Conservation (phyloP, 495 filamentous ascomycete genomes). For the Jackrogersella multiformis region DNA sequence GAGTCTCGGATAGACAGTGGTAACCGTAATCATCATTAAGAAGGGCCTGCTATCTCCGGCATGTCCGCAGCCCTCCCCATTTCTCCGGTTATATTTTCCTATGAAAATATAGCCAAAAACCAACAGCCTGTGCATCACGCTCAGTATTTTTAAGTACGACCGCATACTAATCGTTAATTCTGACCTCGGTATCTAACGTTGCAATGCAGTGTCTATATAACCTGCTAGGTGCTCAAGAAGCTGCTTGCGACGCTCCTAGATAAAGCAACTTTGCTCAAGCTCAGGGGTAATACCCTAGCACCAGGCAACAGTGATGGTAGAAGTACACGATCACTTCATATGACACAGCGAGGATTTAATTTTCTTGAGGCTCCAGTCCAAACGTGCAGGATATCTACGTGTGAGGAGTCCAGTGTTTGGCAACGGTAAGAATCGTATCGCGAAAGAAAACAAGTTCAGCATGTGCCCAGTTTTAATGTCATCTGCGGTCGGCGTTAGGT, state of each 20-base stretch:
- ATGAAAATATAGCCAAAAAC: conserved; percentile 83
- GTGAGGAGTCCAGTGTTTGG: background rate
- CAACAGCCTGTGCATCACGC: conserved; percentile 92
- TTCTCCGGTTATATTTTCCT: conserved; percentile 80
- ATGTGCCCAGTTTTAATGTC: background rate
- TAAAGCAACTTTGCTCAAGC: conserved; percentile 67
- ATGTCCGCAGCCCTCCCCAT: conserved; percentile 71
- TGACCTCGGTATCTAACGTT: conserved; percentile 4
- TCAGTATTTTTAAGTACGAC: conserved; percentile 84
- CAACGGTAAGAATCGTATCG: background rate
- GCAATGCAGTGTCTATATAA: conserved; percentile 74
- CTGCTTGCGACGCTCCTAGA: conserved; percentile 67
- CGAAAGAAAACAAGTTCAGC: background rate
- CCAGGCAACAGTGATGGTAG: background rate
- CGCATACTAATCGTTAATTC: background rate
- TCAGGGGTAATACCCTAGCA: conserved; percentile 1
- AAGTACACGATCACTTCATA: background rate
- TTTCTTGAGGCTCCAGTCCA: background rate
- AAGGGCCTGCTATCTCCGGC: conserved; percentile 77
- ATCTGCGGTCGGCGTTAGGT: conserved; percentile 19
- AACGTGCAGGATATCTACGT: background rate
- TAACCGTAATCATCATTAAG: conserved; percentile 83
- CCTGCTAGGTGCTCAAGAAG: conserved; percentile 80
- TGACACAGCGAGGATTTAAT: background rate
- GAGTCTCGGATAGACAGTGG: conserved; percentile 85